A percentile compares a stretch with the other conserved stretches of the same genome.
These are phyloP conservation scores for Psilocybe azurescens DNA, from an alignment of 768 basidiomycete species.

Conservation along the genomic window DNA sequence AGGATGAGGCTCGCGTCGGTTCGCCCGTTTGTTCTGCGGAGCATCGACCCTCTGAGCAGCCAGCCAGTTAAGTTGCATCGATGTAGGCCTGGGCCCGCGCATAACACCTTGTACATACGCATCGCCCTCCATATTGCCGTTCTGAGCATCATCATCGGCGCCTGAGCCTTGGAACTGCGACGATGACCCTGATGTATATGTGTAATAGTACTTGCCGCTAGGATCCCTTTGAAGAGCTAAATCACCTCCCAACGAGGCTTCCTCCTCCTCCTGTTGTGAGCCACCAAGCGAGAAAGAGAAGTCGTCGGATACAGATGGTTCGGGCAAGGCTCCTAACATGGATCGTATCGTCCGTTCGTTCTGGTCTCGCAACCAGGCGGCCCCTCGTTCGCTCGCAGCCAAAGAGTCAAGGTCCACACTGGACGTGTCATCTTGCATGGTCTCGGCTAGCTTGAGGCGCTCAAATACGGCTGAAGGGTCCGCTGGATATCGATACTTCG, in stretches of 20 bases:
- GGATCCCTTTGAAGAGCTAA: conserved; percentile 70
- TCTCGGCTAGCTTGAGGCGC: conserved; percentile 57
- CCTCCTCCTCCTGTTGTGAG: conserved; percentile 45
- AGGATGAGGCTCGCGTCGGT: conserved; percentile 29
- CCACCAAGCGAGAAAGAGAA: conserved; percentile 45
- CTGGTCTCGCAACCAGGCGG: conserved; percentile 86
- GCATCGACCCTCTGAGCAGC: conserved; percentile 56
- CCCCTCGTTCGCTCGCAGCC: conserved; percentile 68
- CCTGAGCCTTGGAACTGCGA: conserved; percentile 59
- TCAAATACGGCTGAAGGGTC: conserved; percentile 59
- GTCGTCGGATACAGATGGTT: conserved; percentile 62
- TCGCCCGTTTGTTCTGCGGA: conserved; percentile 21
- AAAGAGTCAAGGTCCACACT: conserved; percentile 48
- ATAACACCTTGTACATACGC: conserved; percentile 27
- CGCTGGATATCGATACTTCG: conserved; percentile 38
- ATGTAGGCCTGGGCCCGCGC: conserved; percentile 58
- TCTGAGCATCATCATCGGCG: conserved; percentile 50
- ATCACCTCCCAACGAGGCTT: conserved; percentile 58
- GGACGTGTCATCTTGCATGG: conserved; percentile 42
- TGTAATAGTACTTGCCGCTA: conserved; percentile 79
- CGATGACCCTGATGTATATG: conserved; percentile 62
- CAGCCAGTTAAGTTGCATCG: conserved; percentile 72
- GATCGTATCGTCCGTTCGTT: conserved; percentile 66
- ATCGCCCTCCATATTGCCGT: conserved; percentile 30
- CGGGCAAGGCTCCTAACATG: conserved; percentile 62